Base-by-base conservation (phyloP, 2,329 filamentous ascomycete genomes). In the Scytalidium sp. region DNA sequence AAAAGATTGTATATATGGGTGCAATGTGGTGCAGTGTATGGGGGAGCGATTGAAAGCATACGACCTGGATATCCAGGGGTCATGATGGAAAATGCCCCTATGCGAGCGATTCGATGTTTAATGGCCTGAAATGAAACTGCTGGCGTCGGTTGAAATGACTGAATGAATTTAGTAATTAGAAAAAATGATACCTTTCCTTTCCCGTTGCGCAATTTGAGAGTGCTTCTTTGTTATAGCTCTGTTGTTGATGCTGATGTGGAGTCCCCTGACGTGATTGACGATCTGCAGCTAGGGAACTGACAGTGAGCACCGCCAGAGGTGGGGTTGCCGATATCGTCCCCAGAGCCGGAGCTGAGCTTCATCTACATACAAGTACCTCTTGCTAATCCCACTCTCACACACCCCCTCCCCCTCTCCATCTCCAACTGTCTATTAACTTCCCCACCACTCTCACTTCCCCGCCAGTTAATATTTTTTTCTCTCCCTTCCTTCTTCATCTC, bases 311-410 rank as follows among this genome's bases (percentile, higher is more conserved):
- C n/a, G n/a, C n/a, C n/a, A n/a, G n/a, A n/a, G n/a, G 15, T 47
- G 36, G 29, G 25, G 36, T 43, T 19, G 36, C 39, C n/a, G 10
- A 39, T n/a, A 21, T 39, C 32, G 41, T 42, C 41, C 23, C 23
- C 41, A 42, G 22, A n/a, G n/a, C n/a, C n/a, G n/a, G n/a, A n/a
- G n/a, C n/a, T n/a, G 23, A 41, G 41, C 45, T 46, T 23, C 29
- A 20, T 41, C n/a, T 11, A 19, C 45, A 43, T 40, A n/a, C 10
- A 19, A 19, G 13, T n/a, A 19, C 20, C 36, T 47, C 27, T 4
- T 3, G 19, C 10, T 36, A 36, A 36, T 36, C 32, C 32, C 32
- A 36, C 32, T 36, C 32, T 36, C 32, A n/a, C 32, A 36, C 32
- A 9, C 8, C 32, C 3, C n/a, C 22, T 27, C 21, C 8, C 13